Percentiles rank a stretch among this genome's conserved stretches.
Conservation (phyloP, 2,329 filamentous ascomycete genomes). For the Teratosphaeria nubilosa region DNA sequence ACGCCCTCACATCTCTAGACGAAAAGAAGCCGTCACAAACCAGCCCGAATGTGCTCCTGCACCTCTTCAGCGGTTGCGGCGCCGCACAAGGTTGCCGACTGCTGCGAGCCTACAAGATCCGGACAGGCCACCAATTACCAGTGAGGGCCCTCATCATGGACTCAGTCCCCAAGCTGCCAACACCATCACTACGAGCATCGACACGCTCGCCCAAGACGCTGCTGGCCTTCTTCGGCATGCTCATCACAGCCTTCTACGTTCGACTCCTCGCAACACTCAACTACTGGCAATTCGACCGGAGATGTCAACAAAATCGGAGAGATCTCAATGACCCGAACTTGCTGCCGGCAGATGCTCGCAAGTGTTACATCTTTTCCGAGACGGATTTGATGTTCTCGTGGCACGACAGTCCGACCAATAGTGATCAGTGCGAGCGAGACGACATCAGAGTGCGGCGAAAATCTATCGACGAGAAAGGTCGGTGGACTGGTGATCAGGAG, state of each 20-base stretch:
- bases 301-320: constrained; percentile 8
- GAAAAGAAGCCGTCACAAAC: constrained; percentile 6
- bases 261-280: constrained; percentile 8
- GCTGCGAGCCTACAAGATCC: constrained; percentile 15
- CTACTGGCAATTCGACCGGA: constrained; percentile 10
- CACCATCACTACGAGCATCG: constrained; percentile 4
- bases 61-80: constrained; percentile 18
- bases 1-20: constrained; percentile 5
- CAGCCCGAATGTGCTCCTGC: constrained; percentile 13
- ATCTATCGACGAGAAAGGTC: constrained; percentile 9
- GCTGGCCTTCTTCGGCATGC: constrained; percentile 6
- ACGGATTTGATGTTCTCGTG: constrained; percentile 21
- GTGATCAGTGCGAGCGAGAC: constrained; percentile 10
- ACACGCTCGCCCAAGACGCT: constrained; percentile 4
- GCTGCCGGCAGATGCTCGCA: constrained; percentile 11
- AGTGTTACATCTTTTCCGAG: constrained; percentile 19
- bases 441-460: constrained; percentile 13
- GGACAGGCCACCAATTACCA: constrained; percentile 9
- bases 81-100: constrained; percentile 15
- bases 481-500: constrained; percentile 19
- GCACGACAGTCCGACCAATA: constrained; percentile 4
- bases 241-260: constrained; percentile 9
- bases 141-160: constrained; percentile 17
- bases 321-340: constrained; percentile 14
- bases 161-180: constrained; percentile 11